These are phyloP conservation scores for Cutaneotrichosporon sp. DNA, from an alignment of 1,284 basidiomycete species.

Conservation along the genomic window DNA sequence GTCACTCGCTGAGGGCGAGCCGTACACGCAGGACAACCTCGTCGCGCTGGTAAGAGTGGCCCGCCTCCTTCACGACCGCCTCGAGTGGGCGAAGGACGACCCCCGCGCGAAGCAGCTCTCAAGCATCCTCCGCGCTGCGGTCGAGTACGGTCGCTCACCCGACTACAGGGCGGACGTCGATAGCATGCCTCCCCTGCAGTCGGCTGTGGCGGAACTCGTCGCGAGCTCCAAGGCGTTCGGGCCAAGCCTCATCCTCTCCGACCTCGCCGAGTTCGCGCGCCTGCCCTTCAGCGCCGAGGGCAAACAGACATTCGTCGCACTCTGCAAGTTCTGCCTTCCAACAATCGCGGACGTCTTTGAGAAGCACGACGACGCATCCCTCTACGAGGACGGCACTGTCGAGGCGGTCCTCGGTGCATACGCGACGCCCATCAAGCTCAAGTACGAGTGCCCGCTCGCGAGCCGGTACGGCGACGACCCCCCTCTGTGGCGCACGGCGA, in stretches of 20 bases:
- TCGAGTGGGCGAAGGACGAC: slow-evolving; percentile 50
- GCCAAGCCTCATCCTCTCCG: slow-evolving; percentile 71
- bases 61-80: slow-evolving; percentile 33
- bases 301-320: slow-evolving; percentile 76
- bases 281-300: slow-evolving; percentile 73
- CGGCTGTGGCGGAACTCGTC: slow-evolving; percentile 69
- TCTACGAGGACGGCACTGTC: slow-evolving; percentile 80
- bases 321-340: slow-evolving; percentile 85
- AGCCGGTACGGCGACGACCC: slow-evolving; percentile 79
- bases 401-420: slow-evolving; percentile 82
- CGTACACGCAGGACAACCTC: slow-evolving; percentile 85
- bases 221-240: slow-evolving; percentile 60
- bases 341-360: slow-evolving; percentile 66
- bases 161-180: slow-evolving; percentile 89
- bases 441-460: slow-evolving; percentile 87
- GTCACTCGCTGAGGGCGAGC: slow-evolving; percentile 53
- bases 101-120: slow-evolving; percentile 68
- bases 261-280: slow-evolving; percentile 80
- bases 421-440: slow-evolving; percentile 85
- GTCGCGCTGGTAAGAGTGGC: slow-evolving; percentile 58
- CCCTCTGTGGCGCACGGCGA: slow-evolving; percentile 83
- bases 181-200: slow-evolving; percentile 76
- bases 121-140: slow-evolving; percentile 72
- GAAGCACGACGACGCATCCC: slow-evolving; percentile 49
- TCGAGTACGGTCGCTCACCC: slow-evolving; percentile 78